Base-by-base conservation (phyloP, 1,284 basidiomycete species). In the Rhodotorula mucilaginosa region DNA sequence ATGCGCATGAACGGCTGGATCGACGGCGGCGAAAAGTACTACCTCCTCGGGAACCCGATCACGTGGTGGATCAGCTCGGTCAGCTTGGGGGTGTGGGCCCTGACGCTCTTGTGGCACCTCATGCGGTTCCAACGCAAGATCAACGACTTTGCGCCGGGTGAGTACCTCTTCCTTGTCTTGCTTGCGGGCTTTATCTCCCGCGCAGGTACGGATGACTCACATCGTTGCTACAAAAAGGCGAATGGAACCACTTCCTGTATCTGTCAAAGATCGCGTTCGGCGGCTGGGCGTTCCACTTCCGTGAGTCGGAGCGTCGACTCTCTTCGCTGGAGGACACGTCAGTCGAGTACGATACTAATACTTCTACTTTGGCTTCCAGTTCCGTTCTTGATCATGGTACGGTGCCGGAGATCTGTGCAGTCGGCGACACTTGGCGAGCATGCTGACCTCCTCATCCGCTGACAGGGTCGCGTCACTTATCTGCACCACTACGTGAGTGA, bases 1-100 rank as follows among this genome's bases (percentile, higher is more conserved):
- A 83, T 95, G 81, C 86, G 97, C 44, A 99, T 99, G 96, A 98
- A 96, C 78, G 93, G 93, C 5, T 99, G 96, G 97, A 90, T 89
- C 5, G 91, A 95, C 78, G 80, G 82, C 16, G 90, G 92, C 80
- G 85, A 88, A 79, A 98, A 99, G 83, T 98, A 93, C 81, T 98
- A 98, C 81, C 85, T 99, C 34, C 84, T 98, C 72, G 96, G 95
- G 13, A 96, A 92, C 47, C 94, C 95, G 0, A 80, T 97, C 69
- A 88, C 97, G 67, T 97, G 94, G 90, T 98, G 93, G 93, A 87
- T 87, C 56, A 86, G 90, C 19, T 85, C 88, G 0, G 70, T 86
- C 57, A 91, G 90, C 75, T 81, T 98, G 76, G 78, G 88, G n/a
- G 79, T 87, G 2, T 87, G 85, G 0, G 71, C 88, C 2, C 61